phyloP scores from a whole-genome alignment of 495 filamentous ascomycete genomes.

The Choiromyces venosus region DNA sequence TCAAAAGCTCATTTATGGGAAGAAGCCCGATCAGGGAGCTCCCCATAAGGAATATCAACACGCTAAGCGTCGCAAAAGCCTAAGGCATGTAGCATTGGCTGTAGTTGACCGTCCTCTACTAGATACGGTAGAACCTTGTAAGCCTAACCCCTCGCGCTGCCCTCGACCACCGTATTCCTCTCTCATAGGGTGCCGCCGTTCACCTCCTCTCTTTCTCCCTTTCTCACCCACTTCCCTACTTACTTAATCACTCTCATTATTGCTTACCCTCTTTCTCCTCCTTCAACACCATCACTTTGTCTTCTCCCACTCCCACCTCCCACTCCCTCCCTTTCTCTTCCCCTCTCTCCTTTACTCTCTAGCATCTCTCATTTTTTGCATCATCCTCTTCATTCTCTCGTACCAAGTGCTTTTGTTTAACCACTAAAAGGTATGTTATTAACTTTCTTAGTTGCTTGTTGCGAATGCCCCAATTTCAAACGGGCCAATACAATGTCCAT shows the following conservation, averaged over 20 bases:
- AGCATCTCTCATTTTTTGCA: neutral
- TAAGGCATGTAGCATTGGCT: conserved; percentile 11
- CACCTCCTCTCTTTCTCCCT: neutral
- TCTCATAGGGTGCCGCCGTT: neutral
- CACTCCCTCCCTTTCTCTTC: neutral
- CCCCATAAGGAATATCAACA: conserved; percentile 5
- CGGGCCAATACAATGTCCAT: conserved; percentile 1
- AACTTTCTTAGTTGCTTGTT: conserved; percentile 6
- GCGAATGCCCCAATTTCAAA: conserved; percentile 6
- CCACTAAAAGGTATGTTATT: conserved; percentile 24
- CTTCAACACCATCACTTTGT: neutral
- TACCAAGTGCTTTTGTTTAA: conserved; percentile 8
- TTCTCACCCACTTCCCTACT: neutral
- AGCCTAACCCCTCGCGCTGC: conserved; percentile 16
- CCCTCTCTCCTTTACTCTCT: neutral
- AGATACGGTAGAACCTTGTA: conserved; percentile 14
- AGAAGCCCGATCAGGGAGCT: neutral
- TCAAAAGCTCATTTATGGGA: neutral
- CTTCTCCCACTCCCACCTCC: neutral
- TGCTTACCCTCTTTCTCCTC: conserved; percentile 1
- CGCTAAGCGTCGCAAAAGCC: conserved; percentile 24
- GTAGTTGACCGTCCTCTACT: conserved; percentile 12
- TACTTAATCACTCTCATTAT: conserved; percentile 5
- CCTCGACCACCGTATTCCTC: neutral
- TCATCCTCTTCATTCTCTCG: conserved; percentile 28